Base-by-base conservation (phyloP, 2,329 filamentous ascomycete genomes). In the Coleophoma crateriformis region DNA sequence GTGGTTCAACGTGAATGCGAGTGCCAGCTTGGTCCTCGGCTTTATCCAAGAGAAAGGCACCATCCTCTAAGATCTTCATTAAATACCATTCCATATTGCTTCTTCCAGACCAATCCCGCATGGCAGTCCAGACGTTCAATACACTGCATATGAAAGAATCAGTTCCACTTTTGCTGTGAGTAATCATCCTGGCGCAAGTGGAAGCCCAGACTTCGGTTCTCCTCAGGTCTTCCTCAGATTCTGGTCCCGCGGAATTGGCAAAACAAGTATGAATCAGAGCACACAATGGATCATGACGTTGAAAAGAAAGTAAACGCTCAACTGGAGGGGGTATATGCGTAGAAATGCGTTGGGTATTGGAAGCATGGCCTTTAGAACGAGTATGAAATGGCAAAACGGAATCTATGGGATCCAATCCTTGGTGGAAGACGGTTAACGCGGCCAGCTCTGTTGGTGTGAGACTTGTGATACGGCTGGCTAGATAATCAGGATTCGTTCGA, bases 1-100 rank as follows among this genome's bases (percentile, higher is more conserved):
- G 87, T 54, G 84, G 77, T 49, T 85, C 84, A 38, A 88, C 73
- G 68, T 90, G 84, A 68, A 85, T 79, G 55, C 85, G 76, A 52
- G 84, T 83, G 34, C 84, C 81, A 54, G 87, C 78, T 60, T 89
- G 86, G 63, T 90, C 87, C 67, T 91, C 88, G 61, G 88, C 84
- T 63, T 87, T 85, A 63, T 96, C 90, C 59, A 96, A 76, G 50
- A 97, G 75, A 64, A 96, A 96, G 37, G 90, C 87, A 57, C 94
- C 94, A 60, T 95, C 88, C 68, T 96, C 89, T 33, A 99, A 79
- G 52, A 95, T 89, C 65, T 94, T 88, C 88, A 96, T 94, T 12
- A 99, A 79, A 67, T 92, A 97, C 70, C 90, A 87, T 70, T 96
- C 91, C 75, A 99, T 84, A 56, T 90, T 94, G 58, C 85, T 82